A percentile compares a stretch with the other conserved stretches of the same genome.
Conservation (phyloP, 2,329 filamentous ascomycete species). For the Penicillium digitatum region DNA sequence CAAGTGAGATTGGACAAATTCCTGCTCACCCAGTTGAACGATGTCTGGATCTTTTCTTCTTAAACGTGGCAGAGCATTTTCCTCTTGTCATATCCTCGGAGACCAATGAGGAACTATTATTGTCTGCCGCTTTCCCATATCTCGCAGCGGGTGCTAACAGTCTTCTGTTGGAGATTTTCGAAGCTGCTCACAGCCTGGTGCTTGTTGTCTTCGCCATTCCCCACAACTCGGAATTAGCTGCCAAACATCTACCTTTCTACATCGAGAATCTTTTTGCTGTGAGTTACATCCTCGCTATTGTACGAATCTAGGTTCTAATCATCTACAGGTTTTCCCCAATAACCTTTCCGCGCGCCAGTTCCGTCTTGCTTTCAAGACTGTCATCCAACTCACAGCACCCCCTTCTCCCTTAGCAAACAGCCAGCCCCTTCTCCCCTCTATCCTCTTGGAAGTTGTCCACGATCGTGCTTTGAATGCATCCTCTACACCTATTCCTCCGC, state of each 20-base stretch:
- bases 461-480: constrained; percentile 59
- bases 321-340: constrained; percentile 62
- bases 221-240: constrained; percentile 67
- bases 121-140: constrained; percentile 71
- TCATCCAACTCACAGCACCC: constrained; percentile 76
- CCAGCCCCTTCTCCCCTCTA: constrained; percentile 74
- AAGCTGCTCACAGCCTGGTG: constrained; percentile 78
- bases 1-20: constrained; percentile 53
- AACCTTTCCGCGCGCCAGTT: constrained; percentile 82
- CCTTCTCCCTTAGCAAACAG: constrained; percentile 69
- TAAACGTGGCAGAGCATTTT: constrained; percentile 82
- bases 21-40: constrained; percentile 64
- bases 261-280: constrained; percentile 70
- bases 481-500: constrained; percentile 47
- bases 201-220: constrained; percentile 77
- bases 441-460: constrained; percentile 71
- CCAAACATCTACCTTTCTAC: constrained; percentile 74
- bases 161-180: constrained; percentile 68
- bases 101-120: constrained; percentile 67
- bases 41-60: constrained; percentile 78
- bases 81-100: constrained; percentile 64
- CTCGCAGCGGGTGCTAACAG: constrained; percentile 58
- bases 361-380: constrained; percentile 77
- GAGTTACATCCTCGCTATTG: constrained; percentile 14
- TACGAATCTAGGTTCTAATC: background rate